Evolutionary conservation across 306 rosid species (phyloP), one percentile per base, ranked within the genome.

Genomic region (Quercus parvula): DNA sequence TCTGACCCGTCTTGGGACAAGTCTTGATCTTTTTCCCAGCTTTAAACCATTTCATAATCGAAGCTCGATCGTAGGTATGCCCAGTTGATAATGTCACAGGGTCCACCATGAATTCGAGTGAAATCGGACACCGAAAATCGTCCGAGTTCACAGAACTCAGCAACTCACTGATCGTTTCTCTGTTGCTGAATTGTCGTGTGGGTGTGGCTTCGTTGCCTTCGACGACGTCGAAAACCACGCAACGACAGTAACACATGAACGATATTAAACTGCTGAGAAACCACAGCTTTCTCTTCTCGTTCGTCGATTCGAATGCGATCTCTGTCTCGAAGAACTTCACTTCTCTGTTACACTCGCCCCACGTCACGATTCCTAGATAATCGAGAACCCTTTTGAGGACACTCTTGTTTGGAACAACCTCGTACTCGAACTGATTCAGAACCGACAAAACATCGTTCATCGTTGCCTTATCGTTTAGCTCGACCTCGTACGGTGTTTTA

Each of bases 51-150:
- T 87, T 93, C 61, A 80, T 74, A 84, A 95, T 95, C n/a, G 98
- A 95, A 9, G 89, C 72, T 4, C 97, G 96, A 79, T 95, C 99
- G 46, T 95, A 95, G 28, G 87, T 91, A 1, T 95, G 99, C 74
- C 99, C 97, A 1, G 99, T 90, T 64, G 81, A 79, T 13, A 95
- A 76, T 0, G 93, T 91, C 78, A 95, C 97, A 0, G 99, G 98
- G 79, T 95, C 98, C 69, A 46, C 76, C 97, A 95, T 93, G 77
- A 91, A 66, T 28, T 95, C 98, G 9, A 95, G 71, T 20, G 99
- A 84, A 51, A 95, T 93, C 25, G 99, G 96, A 76, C 99, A 95
- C 75, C 87, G 84, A 69, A 95, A 88, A 89, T 95, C 99, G 63
- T 93, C 93, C 0, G 87, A 64, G 74, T 88, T 90, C 14, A 91